Evolutionary conservation across 2,329 filamentous ascomycete genomes (phyloP).

Genomic region (Fusarium marasasianum): DNA sequence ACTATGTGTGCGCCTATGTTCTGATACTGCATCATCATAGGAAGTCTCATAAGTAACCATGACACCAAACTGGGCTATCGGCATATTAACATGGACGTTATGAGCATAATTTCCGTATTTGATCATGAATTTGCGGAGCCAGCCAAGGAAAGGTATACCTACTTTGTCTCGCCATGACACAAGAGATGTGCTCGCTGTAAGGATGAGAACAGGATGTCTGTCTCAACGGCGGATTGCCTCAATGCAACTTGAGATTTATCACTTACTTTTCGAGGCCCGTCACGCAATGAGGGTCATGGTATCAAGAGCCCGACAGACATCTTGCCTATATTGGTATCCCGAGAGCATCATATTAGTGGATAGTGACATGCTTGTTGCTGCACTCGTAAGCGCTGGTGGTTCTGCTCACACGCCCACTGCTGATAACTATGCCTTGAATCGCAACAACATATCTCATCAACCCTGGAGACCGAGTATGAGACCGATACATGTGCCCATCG

Average conservation of each 20-base stretch:
- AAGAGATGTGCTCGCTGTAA: neutral
- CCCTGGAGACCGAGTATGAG: neutral
- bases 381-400: neutral
- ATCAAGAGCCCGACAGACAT: neutral
- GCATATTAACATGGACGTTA: constrained; percentile 6
- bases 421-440: neutral
- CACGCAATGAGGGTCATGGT: neutral
- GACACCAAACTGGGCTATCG: neutral
- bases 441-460: neutral
- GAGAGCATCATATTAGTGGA: constrained; percentile 2
- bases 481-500: neutral
- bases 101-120: neutral
- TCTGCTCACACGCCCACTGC: neutral
- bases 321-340: constrained; percentile 18
- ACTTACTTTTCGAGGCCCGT: neutral
- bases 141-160: neutral
- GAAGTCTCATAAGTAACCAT: neutral
- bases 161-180: neutral
- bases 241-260: neutral
- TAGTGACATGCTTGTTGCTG: constrained; percentile 2
- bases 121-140: neutral
- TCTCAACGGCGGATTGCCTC: neutral
- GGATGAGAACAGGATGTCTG: neutral
- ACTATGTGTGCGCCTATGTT: neutral
- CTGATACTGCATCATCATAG: neutral